Evolutionary conservation across 805 yeast genomes (phyloP).

Genomic region (Brettanomyces sp.): DNA sequence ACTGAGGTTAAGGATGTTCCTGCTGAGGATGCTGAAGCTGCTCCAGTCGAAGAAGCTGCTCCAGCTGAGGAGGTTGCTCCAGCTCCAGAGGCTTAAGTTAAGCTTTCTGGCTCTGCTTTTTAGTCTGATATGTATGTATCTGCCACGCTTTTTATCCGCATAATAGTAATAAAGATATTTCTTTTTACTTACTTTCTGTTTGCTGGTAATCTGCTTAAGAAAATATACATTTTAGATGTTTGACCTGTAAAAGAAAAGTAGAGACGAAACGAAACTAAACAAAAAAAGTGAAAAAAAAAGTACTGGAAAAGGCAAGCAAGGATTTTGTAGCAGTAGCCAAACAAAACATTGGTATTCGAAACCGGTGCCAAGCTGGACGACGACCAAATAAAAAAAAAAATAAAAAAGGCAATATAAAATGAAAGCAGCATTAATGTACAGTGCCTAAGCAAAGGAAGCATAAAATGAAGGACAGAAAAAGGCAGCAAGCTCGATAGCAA

Average conservation of each 20-base stretch:
- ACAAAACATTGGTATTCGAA: too few relatives aligned
- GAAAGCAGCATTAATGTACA: not conserved
- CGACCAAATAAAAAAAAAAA: not conserved
- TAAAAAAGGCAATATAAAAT: not conserved
- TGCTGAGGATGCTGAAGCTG: slow-evolving; percentile 27
- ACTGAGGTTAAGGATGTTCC: slow-evolving; percentile 40
- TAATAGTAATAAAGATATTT: too few relatives aligned
- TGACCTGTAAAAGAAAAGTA: not conserved
- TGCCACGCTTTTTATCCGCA: too few relatives aligned
- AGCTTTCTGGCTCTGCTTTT: too few relatives aligned
- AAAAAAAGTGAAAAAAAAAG: not conserved
- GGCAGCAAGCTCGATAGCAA: not conserved
- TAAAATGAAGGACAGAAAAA: not conserved
- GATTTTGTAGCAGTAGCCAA: too few relatives aligned
- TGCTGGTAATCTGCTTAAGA: not conserved
- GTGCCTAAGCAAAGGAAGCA: not conserved
- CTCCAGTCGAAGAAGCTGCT: slow-evolving; percentile 25
- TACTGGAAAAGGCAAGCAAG: too few relatives aligned
- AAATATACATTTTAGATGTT: not conserved
- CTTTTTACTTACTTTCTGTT: too few relatives aligned
- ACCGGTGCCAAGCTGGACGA: too few relatives aligned
- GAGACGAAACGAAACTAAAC: too few relatives aligned
- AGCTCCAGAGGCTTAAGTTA: slow-evolving; percentile 13
- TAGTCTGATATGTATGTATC: too few relatives aligned
- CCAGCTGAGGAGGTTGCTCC: slow-evolving; percentile 13